A percentile compares a stretch with the other conserved stretches of the same genome.
Conservation (phyloP, 257 asterid genomes). For the Lavandula angustifolia region DNA sequence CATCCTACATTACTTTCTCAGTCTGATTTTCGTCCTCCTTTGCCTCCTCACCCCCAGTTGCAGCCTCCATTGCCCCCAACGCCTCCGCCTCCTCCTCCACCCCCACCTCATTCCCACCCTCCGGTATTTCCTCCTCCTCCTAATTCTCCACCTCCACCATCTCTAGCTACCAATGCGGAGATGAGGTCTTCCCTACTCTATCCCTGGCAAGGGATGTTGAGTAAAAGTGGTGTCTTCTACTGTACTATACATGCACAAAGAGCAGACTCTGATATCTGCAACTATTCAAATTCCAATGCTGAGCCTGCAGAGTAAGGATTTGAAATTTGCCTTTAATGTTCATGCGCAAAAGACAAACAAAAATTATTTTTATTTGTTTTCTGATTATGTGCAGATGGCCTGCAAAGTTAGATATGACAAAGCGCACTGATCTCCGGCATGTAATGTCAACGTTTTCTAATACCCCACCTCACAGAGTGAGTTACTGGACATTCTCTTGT, state of each 20-base stretch:
- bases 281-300: slow-evolving; percentile 60
- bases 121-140: slow-evolving; percentile 70
- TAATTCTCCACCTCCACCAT: slow-evolving; percentile 63
- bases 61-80: slow-evolving; percentile 55
- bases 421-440: slow-evolving; percentile 88
- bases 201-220: slow-evolving; percentile 86
- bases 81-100: slow-evolving; percentile 64
- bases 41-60: slow-evolving; percentile 46
- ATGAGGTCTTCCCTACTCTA: slow-evolving; percentile 35
- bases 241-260: slow-evolving; percentile 74
- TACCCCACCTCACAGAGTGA: slow-evolving; percentile 75
- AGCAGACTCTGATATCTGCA: slow-evolving; percentile 82
- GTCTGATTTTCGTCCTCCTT: slow-evolving; percentile 48
- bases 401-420: slow-evolving; percentile 79
- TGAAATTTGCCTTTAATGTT: slow-evolving; percentile 31
- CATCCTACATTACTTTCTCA: slow-evolving; percentile 58
- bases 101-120: slow-evolving; percentile 58
- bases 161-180: slow-evolving; percentile 46
- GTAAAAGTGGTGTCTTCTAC: slow-evolving; percentile 86
- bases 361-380: slow-evolving; percentile 20
- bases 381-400: slow-evolving; percentile 85
- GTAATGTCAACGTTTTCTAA: slow-evolving; percentile 71
- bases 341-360: background rate
- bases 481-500: slow-evolving; percentile 31
- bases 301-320: slow-evolving; percentile 82